These are phyloP conservation scores for Sarocladium oryzae DNA, from an alignment of 2,329 filamentous ascomycete genomes.

Conservation along the genomic window DNA sequence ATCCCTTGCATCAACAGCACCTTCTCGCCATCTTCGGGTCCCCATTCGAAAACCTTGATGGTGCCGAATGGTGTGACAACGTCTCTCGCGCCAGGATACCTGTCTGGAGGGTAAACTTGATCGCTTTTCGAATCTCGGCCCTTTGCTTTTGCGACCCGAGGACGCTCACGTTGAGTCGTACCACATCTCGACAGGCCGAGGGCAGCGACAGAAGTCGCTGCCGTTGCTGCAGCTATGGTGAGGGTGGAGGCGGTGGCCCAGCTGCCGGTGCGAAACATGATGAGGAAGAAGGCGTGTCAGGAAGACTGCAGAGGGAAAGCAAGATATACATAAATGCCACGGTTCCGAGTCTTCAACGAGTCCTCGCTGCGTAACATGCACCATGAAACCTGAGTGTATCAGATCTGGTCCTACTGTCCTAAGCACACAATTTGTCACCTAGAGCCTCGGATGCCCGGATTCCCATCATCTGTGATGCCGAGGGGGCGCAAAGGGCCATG, in stretches of 20 bases:
- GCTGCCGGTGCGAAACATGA: neutral
- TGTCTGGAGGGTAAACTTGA: slow-evolving; percentile 58
- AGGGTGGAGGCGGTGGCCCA: neutral
- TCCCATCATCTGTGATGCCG: no score
- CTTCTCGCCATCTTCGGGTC: slow-evolving; percentile 64
- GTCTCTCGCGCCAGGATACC: slow-evolving; percentile 41
- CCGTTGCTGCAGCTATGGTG: neutral
- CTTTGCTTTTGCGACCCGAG: neutral
- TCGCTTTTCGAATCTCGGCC: neutral
- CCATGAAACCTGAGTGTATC: no score
- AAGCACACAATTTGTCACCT: no score
- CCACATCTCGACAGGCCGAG: neutral
- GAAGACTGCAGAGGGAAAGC: neutral
- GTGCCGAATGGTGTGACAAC: slow-evolving; percentile 12
- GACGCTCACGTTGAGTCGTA: neutral
- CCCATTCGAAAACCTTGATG: slow-evolving; percentile 61
- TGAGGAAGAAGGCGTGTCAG: neutral
- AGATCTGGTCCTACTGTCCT: no score
- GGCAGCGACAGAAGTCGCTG: neutral
- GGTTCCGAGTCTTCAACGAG: neutral
- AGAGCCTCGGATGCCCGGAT: no score
- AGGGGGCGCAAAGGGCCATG: no score
- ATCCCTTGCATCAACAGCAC: slow-evolving; percentile 77
- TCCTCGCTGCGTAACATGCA: neutral
- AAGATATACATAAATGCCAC: neutral